Evolutionary conservation across 2,329 filamentous ascomycete genomes (phyloP), one percentile per base, ranked within the genome.

Genomic region (Monosporascus sp.): DNA sequence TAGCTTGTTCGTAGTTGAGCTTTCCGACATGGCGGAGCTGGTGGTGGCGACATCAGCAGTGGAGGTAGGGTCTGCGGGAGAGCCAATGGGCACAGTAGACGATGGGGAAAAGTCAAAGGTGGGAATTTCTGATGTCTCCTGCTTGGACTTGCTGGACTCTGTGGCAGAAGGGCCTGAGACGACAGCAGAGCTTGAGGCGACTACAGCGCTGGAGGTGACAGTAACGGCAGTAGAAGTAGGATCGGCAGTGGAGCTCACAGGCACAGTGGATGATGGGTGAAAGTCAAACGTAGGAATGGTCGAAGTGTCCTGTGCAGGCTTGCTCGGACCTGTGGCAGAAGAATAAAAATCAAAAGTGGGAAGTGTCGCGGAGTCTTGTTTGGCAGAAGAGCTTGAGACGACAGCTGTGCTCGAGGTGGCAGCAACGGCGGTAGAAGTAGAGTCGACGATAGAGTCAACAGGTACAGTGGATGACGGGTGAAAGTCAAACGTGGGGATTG

Each of bases 21-120:
- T 35, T 35, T 11, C 48, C 28, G 31, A 37, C 14, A 20, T 20
- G 8, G 43, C 55, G 15, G 54, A 50, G 22, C 24, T 55, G 3
- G 55, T 49, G 15, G 7, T 26, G 31, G 49, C 35, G 8, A 8
- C n/a, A 26, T 54, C 50, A 31, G 52, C 26, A 9, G 48, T 50
- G 15, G 31, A 35, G 11, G 31, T 35, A 35, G 31, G 31, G 11
- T 35, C 31, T 1, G 53, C 44, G 38, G 53, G 8, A 37, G 52
- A 11, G 1, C 46, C 51, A 41, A 57, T 26, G 18, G 52, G 35
- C 9, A 60, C 55, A 26, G 58, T 60, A 9, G 37, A n/a, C 2
- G 37, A 28, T 17, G 20, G 35, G 37, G 22, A n/a, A 37, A 50
- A 50, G 48, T 41, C 43, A 46, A 46, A 46, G 3, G 11, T 15